Percentiles rank a stretch among this genome's conserved stretches.
Evolutionary conservation across 2,329 filamentous ascomycete species (phyloP).

Genomic region (Fusarium drepaniforme): DNA sequence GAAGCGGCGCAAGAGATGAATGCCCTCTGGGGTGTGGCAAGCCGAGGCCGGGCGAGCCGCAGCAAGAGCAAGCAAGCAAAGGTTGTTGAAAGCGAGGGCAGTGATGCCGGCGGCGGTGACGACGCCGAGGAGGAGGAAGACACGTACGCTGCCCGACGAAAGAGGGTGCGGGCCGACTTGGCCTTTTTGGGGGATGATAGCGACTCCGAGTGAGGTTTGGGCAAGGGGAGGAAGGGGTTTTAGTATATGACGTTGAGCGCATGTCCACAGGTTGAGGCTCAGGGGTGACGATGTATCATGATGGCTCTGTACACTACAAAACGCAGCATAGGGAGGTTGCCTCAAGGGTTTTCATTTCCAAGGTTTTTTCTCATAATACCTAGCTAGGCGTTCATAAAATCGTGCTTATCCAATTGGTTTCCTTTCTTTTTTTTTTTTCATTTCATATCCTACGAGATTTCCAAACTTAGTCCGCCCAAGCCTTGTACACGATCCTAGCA

Average conservation of each 20-base stretch:
- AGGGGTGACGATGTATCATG: constrained; percentile 29
- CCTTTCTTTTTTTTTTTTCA: neutral
- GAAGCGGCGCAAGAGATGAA: constrained; percentile 88
- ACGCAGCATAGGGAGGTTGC: constrained; percentile 1
- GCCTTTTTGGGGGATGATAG: constrained; percentile 78
- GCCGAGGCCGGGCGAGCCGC: constrained; percentile 56
- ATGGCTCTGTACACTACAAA: constrained; percentile 29
- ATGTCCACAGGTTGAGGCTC: constrained; percentile 1
- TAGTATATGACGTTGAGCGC: constrained; percentile 2
- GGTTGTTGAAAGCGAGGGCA: constrained; percentile 48
- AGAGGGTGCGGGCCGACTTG: constrained; percentile 64
- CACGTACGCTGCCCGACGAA: constrained; percentile 59
- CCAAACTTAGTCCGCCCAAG: constrained; percentile 75
- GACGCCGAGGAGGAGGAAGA: constrained; percentile 47
- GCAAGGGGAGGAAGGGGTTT: neutral
- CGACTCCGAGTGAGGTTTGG: constrained; percentile 65
- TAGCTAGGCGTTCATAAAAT: constrained; percentile 22
- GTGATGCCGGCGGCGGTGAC: constrained; percentile 39
- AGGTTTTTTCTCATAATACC: constrained; percentile 18
- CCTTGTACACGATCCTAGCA: constrained; percentile 83
- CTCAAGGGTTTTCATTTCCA: constrained; percentile 14
- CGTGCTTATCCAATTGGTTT: constrained; percentile 18
- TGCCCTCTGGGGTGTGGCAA: constrained; percentile 76
- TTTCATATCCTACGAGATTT: constrained; percentile 3
- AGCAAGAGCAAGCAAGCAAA: constrained; percentile 49